phyloP scores from a whole-genome alignment of 768 basidiomycete species.

The Steccherinum ochraceum region DNA sequence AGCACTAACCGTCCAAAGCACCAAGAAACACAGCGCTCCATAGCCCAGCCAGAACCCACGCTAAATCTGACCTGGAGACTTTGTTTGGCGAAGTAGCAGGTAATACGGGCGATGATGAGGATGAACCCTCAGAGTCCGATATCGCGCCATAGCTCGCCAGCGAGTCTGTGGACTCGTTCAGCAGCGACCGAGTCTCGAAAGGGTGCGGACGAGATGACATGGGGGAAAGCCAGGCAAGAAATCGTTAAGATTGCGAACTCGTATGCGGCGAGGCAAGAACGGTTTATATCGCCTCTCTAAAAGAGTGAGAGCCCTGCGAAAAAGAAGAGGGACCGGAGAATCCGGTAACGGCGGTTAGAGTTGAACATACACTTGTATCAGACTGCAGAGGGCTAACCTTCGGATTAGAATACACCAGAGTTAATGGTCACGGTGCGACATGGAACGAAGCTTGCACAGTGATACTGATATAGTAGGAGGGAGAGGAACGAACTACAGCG shows the following conservation, averaged over 20 bases:
- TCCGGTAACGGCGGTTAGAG: background rate
- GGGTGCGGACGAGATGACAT: constrained; percentile 36
- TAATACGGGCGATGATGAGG: constrained; percentile 9
- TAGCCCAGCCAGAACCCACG: constrained; percentile 69
- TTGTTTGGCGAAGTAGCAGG: constrained; percentile 26
- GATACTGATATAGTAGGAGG: background rate
- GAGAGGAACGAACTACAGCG: background rate
- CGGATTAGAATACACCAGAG: background rate
- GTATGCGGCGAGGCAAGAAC: background rate
- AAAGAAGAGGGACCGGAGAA: background rate
- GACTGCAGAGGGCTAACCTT: background rate
- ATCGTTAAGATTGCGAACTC: background rate
- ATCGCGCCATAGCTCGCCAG: constrained; percentile 41
- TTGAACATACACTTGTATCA: background rate
- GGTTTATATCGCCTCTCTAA: background rate
- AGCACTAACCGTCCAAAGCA: constrained; percentile 68
- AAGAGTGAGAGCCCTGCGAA: background rate
- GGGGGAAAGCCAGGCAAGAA: background rate
- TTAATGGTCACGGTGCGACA: background rate
- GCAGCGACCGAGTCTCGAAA: constrained; percentile 52
- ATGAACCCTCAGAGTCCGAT: constrained; percentile 1
- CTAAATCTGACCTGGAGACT: constrained; percentile 46
- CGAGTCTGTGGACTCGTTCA: constrained; percentile 28
- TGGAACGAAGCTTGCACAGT: background rate
- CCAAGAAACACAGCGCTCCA: constrained; percentile 84